Evolutionary conservation across 2,329 filamentous ascomycete species (phyloP), one percentile per base, ranked within the genome.

Genomic region (Penicillium griseofulvum): DNA sequence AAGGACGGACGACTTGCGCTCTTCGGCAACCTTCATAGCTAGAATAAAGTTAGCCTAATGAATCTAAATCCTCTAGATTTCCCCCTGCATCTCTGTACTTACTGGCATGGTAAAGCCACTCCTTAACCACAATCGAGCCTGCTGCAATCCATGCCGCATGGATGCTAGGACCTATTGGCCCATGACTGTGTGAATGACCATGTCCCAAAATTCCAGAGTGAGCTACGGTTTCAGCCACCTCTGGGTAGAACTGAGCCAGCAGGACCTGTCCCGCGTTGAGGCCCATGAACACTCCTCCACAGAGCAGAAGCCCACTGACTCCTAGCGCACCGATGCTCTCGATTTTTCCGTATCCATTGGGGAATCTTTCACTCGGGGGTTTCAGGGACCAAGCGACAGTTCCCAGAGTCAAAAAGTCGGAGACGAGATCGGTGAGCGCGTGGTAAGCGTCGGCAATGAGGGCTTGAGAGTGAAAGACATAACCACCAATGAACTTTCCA

Each of bases 91-190:
- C 17, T 45, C 11, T 10, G n/a, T 38, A 84, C 89, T 80, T 85
- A 94, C 93, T 99, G 61, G 93, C 91, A 79, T 89, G 87, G 71
- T 97, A 99, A 26, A 99, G 80, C 90, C 92, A 99, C 75, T 99
- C 94, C 76, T 99, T 99, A 67, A 97, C 80, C 26, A 91, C 74
- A 54, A 99, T 94, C 2, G 91, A 96, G 19, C 90, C 93, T 38
- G 85, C 88, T 34, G 94, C 93, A 56, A 99, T 78, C 94, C 94
- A 99, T 8, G 90, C 93, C 22, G 94, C 94, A 72, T 97, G 92
- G 62, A 99, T 83, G 73, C 90, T 96, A 0, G 94, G 94, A 1
- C 86, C 84, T 34, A 83, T 76, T 52, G 82, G 82, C 4, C 71
- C 72, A 64, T 79, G 77, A 39, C 80, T 82, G 67, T 91, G 78